Base-by-base conservation (phyloP, 257 asterid genomes). In the Fraxinus cuspidata region DNA sequence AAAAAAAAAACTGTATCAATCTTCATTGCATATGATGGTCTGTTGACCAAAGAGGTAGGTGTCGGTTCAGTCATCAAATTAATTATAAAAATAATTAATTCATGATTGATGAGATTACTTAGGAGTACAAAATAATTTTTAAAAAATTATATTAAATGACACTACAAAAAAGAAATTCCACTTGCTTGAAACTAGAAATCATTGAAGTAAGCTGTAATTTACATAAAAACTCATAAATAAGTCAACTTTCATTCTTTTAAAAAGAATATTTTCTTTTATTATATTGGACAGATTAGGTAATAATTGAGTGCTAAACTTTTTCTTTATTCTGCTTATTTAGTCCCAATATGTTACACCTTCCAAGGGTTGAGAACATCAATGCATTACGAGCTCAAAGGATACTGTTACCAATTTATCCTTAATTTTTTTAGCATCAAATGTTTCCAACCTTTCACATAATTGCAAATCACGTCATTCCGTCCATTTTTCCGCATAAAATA, bases 41-140 rank as follows among this genome's bases (percentile, higher is more conserved):
- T 74, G 91, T 85, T 84, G 87, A 84, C 87, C 84, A 82, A 80
- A 73, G 72, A 77, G 72, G 63, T 1, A 3, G 44, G 23, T 47
- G 77, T 73, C 56, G 84, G 90, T 86, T 83, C 75, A 29, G 76
- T 73, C 84, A 34, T 58, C 42, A 82, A 19, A 76, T 79, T 74
- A 81, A 69, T 71, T 58, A 27, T 47, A 2, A 71, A 71, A 83
- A 75, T 76, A 79, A 67, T 82, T 76, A 65, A 81, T 84, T 78
- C 85, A 71, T 81, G 81, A 79, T 74, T 47, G 60, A 82, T 8
- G 66, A 65, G 77, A 21, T 66, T 28, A 28, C 31, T 28, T 75
- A 74, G 85, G 87, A 74, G 58, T 40, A 68, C 72, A 77, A 71
- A 70, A 66, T 34, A 49, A 74, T 72, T 72, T 72, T 72, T 69